These are phyloP conservation scores for Coniferiporia sulphurascens DNA, from an alignment of 1,284 basidiomycete genomes.

Conservation along the genomic window DNA sequence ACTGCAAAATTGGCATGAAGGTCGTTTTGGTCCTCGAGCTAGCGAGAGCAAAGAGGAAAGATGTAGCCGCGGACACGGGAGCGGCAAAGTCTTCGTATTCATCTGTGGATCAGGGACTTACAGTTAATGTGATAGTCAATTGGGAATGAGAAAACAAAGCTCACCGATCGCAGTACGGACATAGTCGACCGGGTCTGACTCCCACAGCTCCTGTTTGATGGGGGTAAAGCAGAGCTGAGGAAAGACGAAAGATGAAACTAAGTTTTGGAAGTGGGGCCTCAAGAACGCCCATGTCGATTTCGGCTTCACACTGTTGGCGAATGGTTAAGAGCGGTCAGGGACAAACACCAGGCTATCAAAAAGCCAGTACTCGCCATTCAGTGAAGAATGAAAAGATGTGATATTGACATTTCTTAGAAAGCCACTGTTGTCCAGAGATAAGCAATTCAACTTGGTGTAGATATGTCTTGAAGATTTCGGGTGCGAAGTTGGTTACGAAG, in stretches of 20 bases:
- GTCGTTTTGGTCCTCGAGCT: conserved; percentile 72
- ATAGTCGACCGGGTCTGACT: conserved; percentile 76
- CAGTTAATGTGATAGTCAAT: neutral
- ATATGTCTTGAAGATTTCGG: conserved; percentile 79
- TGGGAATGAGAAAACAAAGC: conserved; percentile 24
- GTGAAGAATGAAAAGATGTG: conserved; percentile 79
- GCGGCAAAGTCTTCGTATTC: conserved; percentile 75
- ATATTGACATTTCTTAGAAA: conserved; percentile 77
- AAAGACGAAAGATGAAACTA: conserved; percentile 77
- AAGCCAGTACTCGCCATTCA: conserved; percentile 58
- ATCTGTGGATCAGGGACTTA: conserved; percentile 38
- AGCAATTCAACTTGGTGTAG: conserved; percentile 70
- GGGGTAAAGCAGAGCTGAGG: conserved; percentile 79
- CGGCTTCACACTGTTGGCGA: conserved; percentile 66
- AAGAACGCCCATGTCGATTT: conserved; percentile 81
- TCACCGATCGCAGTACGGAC: conserved; percentile 65
- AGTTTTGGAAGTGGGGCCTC: conserved; percentile 73
- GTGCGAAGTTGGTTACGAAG: conserved; percentile 75
- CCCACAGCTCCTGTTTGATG: conserved; percentile 65
- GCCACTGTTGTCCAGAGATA: conserved; percentile 68
- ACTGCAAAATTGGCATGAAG: conserved; percentile 72
- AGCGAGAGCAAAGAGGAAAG: conserved; percentile 73
- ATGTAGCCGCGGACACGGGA: conserved; percentile 72
- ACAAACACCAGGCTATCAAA: neutral
- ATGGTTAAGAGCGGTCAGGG: no score